Percentiles rank a stretch among this genome's conserved stretches.
Evolutionary conservation across 306 rosid species (phyloP).

Genomic region (Vigna hirtella): DNA sequence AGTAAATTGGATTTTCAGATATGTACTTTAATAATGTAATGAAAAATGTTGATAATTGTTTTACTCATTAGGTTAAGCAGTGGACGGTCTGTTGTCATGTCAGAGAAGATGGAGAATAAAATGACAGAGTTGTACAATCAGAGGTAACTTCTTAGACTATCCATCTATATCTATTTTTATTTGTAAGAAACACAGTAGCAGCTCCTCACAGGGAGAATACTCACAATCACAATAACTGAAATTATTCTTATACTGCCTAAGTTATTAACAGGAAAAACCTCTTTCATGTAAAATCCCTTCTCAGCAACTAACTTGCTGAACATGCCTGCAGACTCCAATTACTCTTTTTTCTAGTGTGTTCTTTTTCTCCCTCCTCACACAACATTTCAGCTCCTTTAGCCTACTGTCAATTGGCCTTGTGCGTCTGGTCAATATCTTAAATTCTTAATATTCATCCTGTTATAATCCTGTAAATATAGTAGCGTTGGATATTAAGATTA

Average conservation of each 20-base stretch:
- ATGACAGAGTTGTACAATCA: constrained; percentile 62
- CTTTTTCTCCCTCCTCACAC: not conserved
- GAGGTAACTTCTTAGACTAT: constrained; percentile 61
- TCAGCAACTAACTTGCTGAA: not conserved
- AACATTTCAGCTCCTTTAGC: not conserved
- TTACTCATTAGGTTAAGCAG: constrained; percentile 62
- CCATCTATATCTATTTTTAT: constrained; percentile 32
- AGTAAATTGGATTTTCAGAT: constrained; percentile 27
- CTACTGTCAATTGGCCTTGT: not conserved
- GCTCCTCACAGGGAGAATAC: not conserved
- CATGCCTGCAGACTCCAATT: not conserved
- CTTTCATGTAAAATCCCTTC: not conserved
- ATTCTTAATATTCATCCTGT: not conserved
- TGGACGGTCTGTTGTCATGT: constrained; percentile 77
- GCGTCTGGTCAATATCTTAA: constrained; percentile 16
- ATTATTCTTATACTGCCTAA: not conserved
- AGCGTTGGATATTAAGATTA: no score
- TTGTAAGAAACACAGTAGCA: constrained; percentile 2
- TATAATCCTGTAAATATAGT: no score
- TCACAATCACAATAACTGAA: not conserved
- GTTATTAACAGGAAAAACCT: not conserved
- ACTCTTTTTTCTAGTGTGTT: not conserved
- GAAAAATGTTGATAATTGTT: constrained; percentile 28
- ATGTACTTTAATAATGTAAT: constrained; percentile 32
- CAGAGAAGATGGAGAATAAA: constrained; percentile 82